Conservation (phyloP, 140 eudicot species). For the Oenanthe javanica region DNA sequence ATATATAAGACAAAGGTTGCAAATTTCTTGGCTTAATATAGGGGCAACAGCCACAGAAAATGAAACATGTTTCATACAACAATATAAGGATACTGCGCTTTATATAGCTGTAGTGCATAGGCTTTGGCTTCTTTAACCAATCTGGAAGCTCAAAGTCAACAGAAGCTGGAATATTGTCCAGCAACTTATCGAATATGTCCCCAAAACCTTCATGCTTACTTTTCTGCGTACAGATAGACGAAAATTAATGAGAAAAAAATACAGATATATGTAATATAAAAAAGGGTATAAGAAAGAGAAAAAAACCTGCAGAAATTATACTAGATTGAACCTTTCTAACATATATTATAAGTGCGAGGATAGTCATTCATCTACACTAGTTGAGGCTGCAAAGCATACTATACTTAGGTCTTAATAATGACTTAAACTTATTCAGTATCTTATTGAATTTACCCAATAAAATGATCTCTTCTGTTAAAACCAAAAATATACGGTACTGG, state of each 20-base stretch:
- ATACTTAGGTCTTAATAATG: too few species aligned
- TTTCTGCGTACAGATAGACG: background rate
- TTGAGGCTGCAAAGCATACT: background rate
- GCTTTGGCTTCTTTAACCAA: slow-evolving; percentile 32
- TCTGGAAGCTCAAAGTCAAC: slow-evolving; percentile 14
- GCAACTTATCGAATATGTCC: background rate
- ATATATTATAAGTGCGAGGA: background rate
- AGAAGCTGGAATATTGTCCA: background rate
- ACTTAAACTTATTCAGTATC: background rate
- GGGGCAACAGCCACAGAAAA: background rate
- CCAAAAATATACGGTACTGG: background rate
- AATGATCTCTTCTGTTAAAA: background rate
- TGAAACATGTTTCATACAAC: background rate
- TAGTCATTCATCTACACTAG: background rate
- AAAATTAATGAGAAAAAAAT: background rate
- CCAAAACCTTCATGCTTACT: slow-evolving; percentile 5
- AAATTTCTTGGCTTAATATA: background rate
- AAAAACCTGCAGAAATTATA: background rate
- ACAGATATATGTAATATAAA: background rate
- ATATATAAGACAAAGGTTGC: background rate
- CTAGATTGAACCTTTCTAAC: background rate
- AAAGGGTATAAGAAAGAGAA: background rate
- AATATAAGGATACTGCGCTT: slow-evolving; percentile 81
- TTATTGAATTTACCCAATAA: background rate
- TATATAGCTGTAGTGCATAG: slow-evolving; percentile 38